Base-by-base conservation (phyloP, 2,329 filamentous ascomycete species). In the Fusarium sp. region DNA sequence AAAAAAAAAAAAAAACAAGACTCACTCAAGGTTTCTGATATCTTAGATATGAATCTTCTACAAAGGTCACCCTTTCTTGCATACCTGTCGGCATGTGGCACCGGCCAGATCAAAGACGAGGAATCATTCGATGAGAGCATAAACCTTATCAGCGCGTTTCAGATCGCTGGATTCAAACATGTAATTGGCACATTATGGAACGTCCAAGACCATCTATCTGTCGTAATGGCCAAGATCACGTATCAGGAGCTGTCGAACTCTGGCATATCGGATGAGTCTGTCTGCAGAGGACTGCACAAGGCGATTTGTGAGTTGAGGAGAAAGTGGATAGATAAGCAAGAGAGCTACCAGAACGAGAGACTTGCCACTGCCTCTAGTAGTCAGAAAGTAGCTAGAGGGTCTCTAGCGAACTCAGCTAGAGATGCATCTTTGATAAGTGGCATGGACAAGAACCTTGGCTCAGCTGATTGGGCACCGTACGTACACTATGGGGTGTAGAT, bases 31-130 rank as follows among this genome's bases (percentile, higher is more conserved):
- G 65, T 68, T 4, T 51, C 42, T 5, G 38, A 53, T 20, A 45
- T 65, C 5, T 11, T 68, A 0, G 39, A 65, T 16, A 28, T 54
- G 14, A 59, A 68, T 11, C 6, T 65, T 7, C 14, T 35, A 13
- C 30, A 44, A 13, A 30, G 5, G 0, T 4, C 28, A 1, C 65
- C 61, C 1, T 59, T 68, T 2, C 53, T 68, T 15, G 61, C 53
- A 6, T 68, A 68, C 11, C 53, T 68, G 2, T 65, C 65, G 1
- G 65, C 61, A 4, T 65, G 61, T 12, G 41, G 47, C 3, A 68
- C 61, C 0, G 61, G 54, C 1, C 53, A 59, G 47, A 64, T 54
- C 35, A 60, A 68, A 30, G 13, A 53, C 4, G 35, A 60, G 39
- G 55, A 16, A 0, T 48, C 31, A 3, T 51, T 61, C 2, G 54